Percentiles rank a stretch among this genome's conserved stretches.
phyloP scores from a whole-genome alignment of 176 grass and related monocot species.

The Musa troglodytarum region DNA sequence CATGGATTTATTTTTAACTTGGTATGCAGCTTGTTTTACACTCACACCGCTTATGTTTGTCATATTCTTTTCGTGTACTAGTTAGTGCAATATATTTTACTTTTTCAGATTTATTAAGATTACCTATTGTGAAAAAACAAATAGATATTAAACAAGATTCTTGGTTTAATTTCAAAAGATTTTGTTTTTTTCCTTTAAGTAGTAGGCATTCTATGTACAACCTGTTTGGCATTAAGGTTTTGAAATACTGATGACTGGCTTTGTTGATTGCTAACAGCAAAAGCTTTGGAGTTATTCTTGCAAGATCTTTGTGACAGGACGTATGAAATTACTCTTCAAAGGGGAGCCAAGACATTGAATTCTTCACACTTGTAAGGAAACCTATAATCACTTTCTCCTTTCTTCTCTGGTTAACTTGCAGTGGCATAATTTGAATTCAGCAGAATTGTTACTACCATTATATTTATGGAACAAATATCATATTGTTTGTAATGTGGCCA shows the following conservation, averaged over 20 bases:
- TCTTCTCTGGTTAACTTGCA: neutral
- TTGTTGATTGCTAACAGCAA: constrained; percentile 33
- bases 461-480: neutral
- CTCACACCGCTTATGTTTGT: no score
- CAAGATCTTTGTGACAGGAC: constrained; percentile 97
- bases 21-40: no score
- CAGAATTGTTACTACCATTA: neutral
- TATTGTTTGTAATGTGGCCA: neutral
- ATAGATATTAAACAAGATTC: no score
- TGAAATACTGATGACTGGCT: neutral
- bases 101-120: no score
- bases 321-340: constrained; percentile 98
- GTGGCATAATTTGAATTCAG: neutral
- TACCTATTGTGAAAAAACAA: no score
- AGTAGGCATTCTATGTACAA: neutral
- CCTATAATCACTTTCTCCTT: neutral
- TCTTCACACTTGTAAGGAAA: constrained; percentile 84
- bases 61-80: no score
- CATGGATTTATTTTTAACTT: no score
- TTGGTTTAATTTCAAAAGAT: no score
- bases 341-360: constrained; percentile 94
- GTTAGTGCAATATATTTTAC: no score
- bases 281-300: constrained; percentile 97
- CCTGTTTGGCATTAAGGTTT: neutral
- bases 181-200: no score